Evolutionary conservation across 208 protist genomes (phyloP), one percentile per base, ranked within the genome.

Genomic region (Acanthamoeba culbertsoni): DNA sequence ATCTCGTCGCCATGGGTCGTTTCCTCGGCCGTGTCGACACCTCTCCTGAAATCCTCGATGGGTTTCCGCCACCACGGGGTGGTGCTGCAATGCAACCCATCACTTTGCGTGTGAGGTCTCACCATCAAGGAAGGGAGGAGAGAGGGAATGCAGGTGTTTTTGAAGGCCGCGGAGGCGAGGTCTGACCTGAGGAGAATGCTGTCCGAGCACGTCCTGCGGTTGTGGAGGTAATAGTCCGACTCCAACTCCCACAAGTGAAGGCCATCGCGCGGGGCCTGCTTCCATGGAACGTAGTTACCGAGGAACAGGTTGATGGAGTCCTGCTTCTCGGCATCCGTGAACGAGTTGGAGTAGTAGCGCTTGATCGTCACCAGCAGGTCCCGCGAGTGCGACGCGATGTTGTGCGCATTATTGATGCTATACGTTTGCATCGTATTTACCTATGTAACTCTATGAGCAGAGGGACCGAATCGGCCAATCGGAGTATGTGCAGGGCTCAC

Each of bases 271-370:
- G 88, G 88, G 23, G 88, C 42, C 42, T 53, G 40, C 31, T 43
- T 82, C 45, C 65, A 53, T 0, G 95, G 95, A 4, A 93, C 31
- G 45, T 63, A 97, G 31, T 93, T 93, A 4, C 96, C 96, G 1
- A 97, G 89, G 35, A 97, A 96, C 14, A 97, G 55, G 91, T 97
- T 97, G 51, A 97, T 96, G 7, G 95, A 93, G 23, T 95, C 71
- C 62, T 97, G 96, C 90, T 96, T 97, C 42, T 97, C 96, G 0
- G 88, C 92, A 62, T 97, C 97, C 20, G 93, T 97, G 93, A 98
- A 97, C 26, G 95, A 96, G 89, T 98, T 98, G 53, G 46, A 94
- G 92, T 97, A 97, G 94, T 97, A 98, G 77, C 97, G 93, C 45
- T 93, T 93, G 42, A 97, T 86, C 8, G 95, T 95, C 31, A 86